A percentile compares a stretch with the other conserved stretches of the same genome.
These are phyloP conservation scores for Lentinula detonsa DNA, from an alignment of 768 basidiomycete species.

Conservation along the genomic window DNA sequence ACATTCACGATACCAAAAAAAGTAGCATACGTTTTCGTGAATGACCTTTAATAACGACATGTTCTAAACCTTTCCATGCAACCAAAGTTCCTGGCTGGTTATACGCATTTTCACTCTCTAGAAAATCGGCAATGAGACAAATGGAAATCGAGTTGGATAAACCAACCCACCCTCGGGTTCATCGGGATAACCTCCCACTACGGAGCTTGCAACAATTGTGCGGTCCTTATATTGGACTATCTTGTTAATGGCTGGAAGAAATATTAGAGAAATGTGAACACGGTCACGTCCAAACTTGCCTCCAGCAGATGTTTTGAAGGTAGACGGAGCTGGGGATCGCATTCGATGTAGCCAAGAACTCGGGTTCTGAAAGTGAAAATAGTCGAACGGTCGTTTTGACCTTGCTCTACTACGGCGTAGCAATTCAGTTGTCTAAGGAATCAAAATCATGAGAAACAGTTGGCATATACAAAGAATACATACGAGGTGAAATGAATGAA, in stretches of 20 bases:
- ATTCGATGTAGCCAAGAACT: not conserved
- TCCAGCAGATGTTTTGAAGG: not conserved
- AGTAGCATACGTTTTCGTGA: not conserved
- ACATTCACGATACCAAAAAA: not conserved
- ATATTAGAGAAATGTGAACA: not conserved
- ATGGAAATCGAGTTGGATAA: too few species aligned
- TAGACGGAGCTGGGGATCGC: not conserved
- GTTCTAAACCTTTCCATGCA: not conserved
- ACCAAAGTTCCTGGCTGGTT: not conserved
- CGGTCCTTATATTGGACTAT: not conserved
- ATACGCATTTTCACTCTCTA: not conserved
- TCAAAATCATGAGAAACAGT: not conserved
- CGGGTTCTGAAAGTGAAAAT: not conserved
- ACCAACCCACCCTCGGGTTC: not conserved
- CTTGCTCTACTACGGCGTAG: not conserved
- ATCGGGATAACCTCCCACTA: not conserved
- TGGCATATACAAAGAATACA: not conserved
- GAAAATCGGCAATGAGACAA: not conserved
- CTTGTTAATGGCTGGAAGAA: slow-evolving; percentile 1
- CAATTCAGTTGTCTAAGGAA: not conserved
- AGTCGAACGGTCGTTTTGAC: not conserved
- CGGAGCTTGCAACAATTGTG: not conserved
- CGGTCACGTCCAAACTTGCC: not conserved
- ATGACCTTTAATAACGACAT: not conserved
- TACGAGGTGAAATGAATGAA: not conserved